phyloP scores from a whole-genome alignment of 257 asterid species.

The Plectranthus barbatus region DNA sequence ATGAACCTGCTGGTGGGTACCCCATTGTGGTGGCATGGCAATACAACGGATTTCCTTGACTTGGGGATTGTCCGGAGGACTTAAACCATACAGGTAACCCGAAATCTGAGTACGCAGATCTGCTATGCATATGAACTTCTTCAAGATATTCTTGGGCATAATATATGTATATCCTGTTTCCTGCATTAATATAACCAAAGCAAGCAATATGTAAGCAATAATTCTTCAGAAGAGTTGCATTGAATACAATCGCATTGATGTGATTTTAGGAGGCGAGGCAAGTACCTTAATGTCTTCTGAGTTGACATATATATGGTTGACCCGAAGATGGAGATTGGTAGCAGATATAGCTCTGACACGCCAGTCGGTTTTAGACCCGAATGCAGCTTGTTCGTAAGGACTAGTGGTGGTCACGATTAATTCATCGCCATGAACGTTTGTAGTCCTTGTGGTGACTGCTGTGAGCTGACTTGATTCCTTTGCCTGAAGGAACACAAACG shows the following conservation, averaged over 20 bases:
- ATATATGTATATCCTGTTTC: conserved; percentile 97
- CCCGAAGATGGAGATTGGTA: conserved; percentile 92
- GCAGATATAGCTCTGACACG: conserved; percentile 99
- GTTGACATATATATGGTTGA: conserved; percentile 93
- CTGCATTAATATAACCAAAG: conserved; percentile 35
- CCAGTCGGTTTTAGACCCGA: conserved; percentile 96
- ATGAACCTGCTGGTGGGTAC: conserved; percentile 94
- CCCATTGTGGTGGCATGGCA: conserved; percentile 97
- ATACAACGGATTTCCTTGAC: conserved; percentile 98
- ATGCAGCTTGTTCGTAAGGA: conserved; percentile 89
- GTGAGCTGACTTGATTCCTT: conserved; percentile 95
- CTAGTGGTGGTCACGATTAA: conserved; percentile 90
- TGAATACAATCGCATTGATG: no score
- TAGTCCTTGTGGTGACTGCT: conserved; percentile 91
- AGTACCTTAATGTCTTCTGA: conserved; percentile 95
- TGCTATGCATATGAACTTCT: conserved; percentile 95
- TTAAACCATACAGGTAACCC: conserved; percentile 84
- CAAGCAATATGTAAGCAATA: not conserved
- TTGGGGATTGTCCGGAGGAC: conserved; percentile 99
- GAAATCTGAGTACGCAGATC: conserved; percentile 93
- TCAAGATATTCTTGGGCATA: conserved; percentile 94
- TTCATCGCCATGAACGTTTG: conserved; percentile 93
- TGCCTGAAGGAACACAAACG: conserved; percentile 35
- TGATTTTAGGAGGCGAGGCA: not conserved
- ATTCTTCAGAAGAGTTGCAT: not conserved